phyloP scores from a whole-genome alignment of 306 rosid genomes.

The Potentilla sterilis region DNA sequence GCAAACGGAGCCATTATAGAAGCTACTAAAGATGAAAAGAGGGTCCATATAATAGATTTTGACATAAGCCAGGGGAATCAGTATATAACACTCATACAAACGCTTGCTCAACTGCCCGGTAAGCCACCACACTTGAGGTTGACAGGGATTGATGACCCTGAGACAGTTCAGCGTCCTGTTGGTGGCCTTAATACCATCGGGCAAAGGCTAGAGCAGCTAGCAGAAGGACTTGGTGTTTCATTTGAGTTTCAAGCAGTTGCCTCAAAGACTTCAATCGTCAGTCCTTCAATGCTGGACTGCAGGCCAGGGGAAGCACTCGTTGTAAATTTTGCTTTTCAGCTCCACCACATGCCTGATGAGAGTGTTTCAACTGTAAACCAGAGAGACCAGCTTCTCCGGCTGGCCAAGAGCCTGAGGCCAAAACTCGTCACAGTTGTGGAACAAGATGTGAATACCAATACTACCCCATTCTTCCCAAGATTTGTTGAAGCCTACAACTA shows the following conservation, averaged over 20 bases:
- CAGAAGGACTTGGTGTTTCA: conserved; percentile 59
- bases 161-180: conserved; percentile 76
- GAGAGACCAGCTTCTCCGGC: conserved; percentile 85
- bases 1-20: conserved; percentile 87
- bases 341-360: conserved; percentile 99
- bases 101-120: conserved; percentile 54
- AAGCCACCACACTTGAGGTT: conserved; percentile 66
- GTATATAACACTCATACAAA: conserved; percentile 72
- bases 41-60: conserved; percentile 76
- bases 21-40: conserved; percentile 65
- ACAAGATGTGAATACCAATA: conserved; percentile 92
- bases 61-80: conserved; percentile 95
- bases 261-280: conserved; percentile 58
- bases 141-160: conserved; percentile 92
- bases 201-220: conserved; percentile 80
- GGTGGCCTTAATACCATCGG: conserved; percentile 89
- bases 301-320: conserved; percentile 78
- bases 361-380: conserved; percentile 82
- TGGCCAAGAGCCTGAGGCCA: conserved; percentile 86
- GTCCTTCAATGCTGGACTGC: conserved; percentile 68
- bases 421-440: conserved; percentile 89
- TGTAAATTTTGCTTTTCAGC: conserved; percentile 88
- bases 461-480: conserved; percentile 76
- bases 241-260: conserved; percentile 81
- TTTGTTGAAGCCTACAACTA: conserved; percentile 80